Evolutionary conservation across 352 stramenopile species (phyloP).

Genomic region (Pythium phragmiticola): DNA sequence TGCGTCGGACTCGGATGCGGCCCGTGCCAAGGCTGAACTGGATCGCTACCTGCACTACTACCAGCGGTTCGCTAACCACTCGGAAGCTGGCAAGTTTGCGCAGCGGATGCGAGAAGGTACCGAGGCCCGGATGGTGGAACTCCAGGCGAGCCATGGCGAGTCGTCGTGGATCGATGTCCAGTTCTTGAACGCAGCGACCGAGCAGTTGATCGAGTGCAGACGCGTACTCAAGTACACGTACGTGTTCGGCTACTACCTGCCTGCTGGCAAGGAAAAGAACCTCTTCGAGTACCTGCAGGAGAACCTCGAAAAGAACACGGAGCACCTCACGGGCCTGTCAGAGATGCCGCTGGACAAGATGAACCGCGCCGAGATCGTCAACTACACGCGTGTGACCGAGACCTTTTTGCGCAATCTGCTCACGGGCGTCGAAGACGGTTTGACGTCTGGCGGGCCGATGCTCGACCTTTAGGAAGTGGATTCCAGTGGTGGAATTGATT

Average conservation of each 20-base stretch:
- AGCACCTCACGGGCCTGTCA: slow-evolving; percentile 88
- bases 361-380: slow-evolving; percentile 93
- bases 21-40: slow-evolving; percentile 94
- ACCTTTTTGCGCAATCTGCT: slow-evolving; percentile 91
- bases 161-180: slow-evolving; percentile 98
- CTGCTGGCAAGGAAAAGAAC: slow-evolving; percentile 87
- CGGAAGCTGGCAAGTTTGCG: slow-evolving; percentile 96
- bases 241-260: slow-evolving; percentile 94
- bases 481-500: neutral
- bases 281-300: slow-evolving; percentile 94
- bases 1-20: slow-evolving; percentile 76
- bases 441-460: slow-evolving; percentile 48
- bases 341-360: slow-evolving; percentile 92
- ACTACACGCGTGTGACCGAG: slow-evolving; percentile 93
- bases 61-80: slow-evolving; percentile 97
- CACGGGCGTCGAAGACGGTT: slow-evolving; percentile 87
- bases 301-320: slow-evolving; percentile 93
- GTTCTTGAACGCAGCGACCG: slow-evolving; percentile 96
- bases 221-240: slow-evolving; percentile 99
- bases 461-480: slow-evolving; percentile 23
- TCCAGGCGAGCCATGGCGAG: slow-evolving; percentile 91
- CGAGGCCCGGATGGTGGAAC: slow-evolving; percentile 94
- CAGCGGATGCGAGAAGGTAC: slow-evolving; percentile 95
- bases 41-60: slow-evolving; percentile 99
- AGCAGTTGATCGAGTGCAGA: slow-evolving; percentile 97